phyloP scores from a whole-genome alignment of 805 yeast species.

The Saturnispora besseyi region DNA sequence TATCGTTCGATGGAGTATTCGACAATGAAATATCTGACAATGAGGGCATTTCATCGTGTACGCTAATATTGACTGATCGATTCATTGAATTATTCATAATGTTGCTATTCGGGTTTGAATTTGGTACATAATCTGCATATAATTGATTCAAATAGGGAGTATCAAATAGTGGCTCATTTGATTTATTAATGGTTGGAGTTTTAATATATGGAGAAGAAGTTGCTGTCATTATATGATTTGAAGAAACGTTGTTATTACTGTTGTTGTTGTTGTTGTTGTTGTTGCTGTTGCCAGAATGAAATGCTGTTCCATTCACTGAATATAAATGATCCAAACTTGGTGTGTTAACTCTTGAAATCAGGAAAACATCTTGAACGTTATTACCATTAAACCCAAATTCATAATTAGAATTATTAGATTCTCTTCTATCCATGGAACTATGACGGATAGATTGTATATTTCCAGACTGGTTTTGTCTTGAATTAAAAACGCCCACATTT shows the following conservation, averaged over 20 bases:
- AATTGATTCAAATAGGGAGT: slow-evolving; percentile 12
- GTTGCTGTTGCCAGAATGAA: not conserved
- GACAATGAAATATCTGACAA: slow-evolving; percentile 4
- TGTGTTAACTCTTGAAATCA: not conserved
- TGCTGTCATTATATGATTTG: slow-evolving; percentile 1
- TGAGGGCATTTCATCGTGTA: slow-evolving; percentile 1
- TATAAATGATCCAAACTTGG: not conserved
- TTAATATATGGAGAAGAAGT: slow-evolving; percentile 4
- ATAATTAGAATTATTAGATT: not conserved
- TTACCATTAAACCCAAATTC: not conserved
- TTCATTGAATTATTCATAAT: not conserved
- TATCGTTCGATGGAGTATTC: slow-evolving; percentile 1
- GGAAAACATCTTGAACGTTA: slow-evolving; percentile 2
- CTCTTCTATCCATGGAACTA: not conserved
- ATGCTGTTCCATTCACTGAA: not conserved
- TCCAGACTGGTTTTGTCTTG: not conserved
- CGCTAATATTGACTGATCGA: not conserved
- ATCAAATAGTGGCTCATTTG: slow-evolving; percentile 10
- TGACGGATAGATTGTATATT: not conserved
- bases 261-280: not conserved
- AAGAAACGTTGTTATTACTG: not conserved
- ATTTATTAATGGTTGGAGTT: slow-evolving; percentile 9
- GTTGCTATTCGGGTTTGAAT: not conserved
- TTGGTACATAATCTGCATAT: slow-evolving; percentile 7
- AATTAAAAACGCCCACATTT: no score